These are phyloP conservation scores for Saturnispora halmiae DNA, from an alignment of 805 yeast genomes.

Conservation along the genomic window DNA sequence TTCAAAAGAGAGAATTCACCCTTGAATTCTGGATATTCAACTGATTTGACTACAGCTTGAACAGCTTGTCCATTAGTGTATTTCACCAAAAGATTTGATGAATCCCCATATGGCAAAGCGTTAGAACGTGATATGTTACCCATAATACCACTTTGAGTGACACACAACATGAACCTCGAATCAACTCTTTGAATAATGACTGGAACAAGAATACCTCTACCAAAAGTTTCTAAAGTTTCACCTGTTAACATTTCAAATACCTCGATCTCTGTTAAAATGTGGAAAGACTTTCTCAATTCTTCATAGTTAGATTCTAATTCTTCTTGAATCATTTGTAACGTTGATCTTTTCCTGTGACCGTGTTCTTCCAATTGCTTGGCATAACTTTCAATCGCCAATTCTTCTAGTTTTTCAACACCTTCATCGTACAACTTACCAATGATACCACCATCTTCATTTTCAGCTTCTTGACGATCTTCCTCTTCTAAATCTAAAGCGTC, in stretches of 20 bases:
- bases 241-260: conserved; percentile 87
- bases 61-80: conserved; percentile 69
- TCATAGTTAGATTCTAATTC: conserved; percentile 84
- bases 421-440: conserved; percentile 64
- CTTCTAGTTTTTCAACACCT: conserved; percentile 69
- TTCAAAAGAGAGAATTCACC: conserved; percentile 67
- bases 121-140: conserved; percentile 27
- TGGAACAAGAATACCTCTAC: conserved; percentile 63
- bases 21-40: conserved; percentile 65
- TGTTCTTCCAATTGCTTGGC: conserved; percentile 82
- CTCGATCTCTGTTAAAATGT: conserved; percentile 53
- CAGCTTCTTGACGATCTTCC: conserved; percentile 69
- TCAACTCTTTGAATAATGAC: conserved; percentile 62
- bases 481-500: conserved; percentile 96
- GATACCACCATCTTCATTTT: conserved; percentile 70
- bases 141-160: conserved; percentile 48
- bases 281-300: conserved; percentile 73
- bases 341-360: conserved; percentile 65
- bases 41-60: conserved; percentile 65
- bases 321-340: conserved; percentile 73
- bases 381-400: conserved; percentile 80
- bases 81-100: conserved; percentile 31
- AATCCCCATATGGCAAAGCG: conserved; percentile 39
- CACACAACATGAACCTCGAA: conserved; percentile 29
- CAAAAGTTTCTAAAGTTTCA: conserved; percentile 63